Evolutionary conservation across 306 rosid species (phyloP).

Genomic region (Datisca glomerata): DNA sequence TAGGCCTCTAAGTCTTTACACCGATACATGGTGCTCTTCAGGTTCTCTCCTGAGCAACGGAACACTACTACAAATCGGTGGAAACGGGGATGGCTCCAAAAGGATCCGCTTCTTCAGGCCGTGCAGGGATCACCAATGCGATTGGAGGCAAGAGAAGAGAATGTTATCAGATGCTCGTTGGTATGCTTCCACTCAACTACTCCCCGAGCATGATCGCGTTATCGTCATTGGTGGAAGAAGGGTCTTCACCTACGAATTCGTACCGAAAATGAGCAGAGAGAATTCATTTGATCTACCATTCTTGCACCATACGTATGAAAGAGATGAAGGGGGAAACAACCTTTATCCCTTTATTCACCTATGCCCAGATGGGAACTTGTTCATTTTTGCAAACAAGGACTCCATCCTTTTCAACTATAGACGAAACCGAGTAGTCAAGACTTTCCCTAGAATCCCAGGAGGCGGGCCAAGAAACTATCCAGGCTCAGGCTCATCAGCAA

Average conservation of each 20-base stretch:
- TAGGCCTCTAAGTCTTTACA: slow-evolving; percentile 38
- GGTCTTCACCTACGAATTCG: slow-evolving; percentile 43
- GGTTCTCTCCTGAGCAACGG: slow-evolving; percentile 67
- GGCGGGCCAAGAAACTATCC: slow-evolving; percentile 64
- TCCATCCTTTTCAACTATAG: slow-evolving; percentile 47
- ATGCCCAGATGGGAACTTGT: slow-evolving; percentile 58
- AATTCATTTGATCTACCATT: slow-evolving; percentile 43
- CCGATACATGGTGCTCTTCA: slow-evolving; percentile 87
- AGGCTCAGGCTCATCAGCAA: slow-evolving; percentile 61
- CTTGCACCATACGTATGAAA: slow-evolving; percentile 36
- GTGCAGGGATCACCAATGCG: slow-evolving; percentile 33
- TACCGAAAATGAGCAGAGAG: slow-evolving; percentile 34
- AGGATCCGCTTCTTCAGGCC: slow-evolving; percentile 35
- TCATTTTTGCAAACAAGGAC: slow-evolving; percentile 63
- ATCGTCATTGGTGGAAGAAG: slow-evolving; percentile 71
- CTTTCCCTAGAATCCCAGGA: slow-evolving; percentile 63
- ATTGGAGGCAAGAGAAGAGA: slow-evolving; percentile 36
- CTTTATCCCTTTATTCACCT: slow-evolving; percentile 80
- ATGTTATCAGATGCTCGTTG: slow-evolving; percentile 36
- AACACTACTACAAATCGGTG: slow-evolving; percentile 57
- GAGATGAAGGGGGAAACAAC: slow-evolving; percentile 32
- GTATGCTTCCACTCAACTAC: slow-evolving; percentile 55
- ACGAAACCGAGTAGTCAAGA: slow-evolving; percentile 41
- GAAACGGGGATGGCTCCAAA: slow-evolving; percentile 33
- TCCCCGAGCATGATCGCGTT: slow-evolving; percentile 41